Evolutionary conservation across 208 protist species (phyloP), one percentile per base, ranked within the genome.

Genomic region (Wallacemonas sp.): DNA sequence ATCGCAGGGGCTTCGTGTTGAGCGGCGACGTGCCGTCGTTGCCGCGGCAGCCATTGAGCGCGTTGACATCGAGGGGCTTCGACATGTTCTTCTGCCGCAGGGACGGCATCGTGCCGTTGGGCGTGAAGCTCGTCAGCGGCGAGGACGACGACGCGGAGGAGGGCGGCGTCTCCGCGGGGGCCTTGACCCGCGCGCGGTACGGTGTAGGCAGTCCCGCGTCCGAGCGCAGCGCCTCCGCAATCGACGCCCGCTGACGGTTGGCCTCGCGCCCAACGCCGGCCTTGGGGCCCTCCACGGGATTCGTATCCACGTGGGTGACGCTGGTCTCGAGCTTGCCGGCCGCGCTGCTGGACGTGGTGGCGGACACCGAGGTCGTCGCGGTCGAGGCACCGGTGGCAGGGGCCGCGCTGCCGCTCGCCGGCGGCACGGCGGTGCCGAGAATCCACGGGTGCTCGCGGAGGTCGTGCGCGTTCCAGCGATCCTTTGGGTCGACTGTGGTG

Each of bases 401-500:
- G 11, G 57, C 31, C 12, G 38, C 22, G 45, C 57, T 23, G 32
- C 32, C 16, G 26, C 11, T 22, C 8, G 14, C 50, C 14, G 25
- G 7, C 5, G 26, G 0, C 23, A 22, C 48, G n/a, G 48, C 32
- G 31, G 25, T 39, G 22, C 52, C 70, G 3, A 82, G 59, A 20
- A 95, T 44, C 88, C 91, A 96, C n/a, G 73, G 79, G 66, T 96
- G 91, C 39, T 80, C 64, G 20, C 65, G 77, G 36, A 96, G 80
- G 62, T 92, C 75, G 29, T 62, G 29, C 7, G 77, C 79, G 2
- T 77, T 79, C 67, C 80, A 91, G 11, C 91, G 83, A 18, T 93
- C 86, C 46, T 87, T 87, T 22, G 86, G 84, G 57, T 89, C 80
- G 2, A 66, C 68, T 42, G 70, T 78, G 25, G 84, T 89, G 74